Evolutionary conservation across 2,329 filamentous ascomycete genomes (phyloP), one percentile per base, ranked within the genome.

Genomic region (Pyricularia grisea): DNA sequence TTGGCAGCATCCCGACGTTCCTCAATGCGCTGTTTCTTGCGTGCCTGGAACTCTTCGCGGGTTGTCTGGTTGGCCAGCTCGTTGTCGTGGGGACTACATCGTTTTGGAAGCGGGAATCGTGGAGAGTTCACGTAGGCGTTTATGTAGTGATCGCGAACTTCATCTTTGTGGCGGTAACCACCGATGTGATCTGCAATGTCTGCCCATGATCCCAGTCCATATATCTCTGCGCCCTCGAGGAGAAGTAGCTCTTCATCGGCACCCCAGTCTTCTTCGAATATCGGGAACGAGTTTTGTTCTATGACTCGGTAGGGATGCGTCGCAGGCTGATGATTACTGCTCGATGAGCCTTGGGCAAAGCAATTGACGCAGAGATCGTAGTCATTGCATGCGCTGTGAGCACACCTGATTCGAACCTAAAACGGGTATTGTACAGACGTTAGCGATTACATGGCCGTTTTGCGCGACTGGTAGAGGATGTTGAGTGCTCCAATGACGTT

Each of bases 131-230:
- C 85, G 74, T 96, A 99, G 20, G 92, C 94, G 71, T 90, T 84
- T 72, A 95, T 87, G 78, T 99, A 99, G 78, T 99, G 95, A 73
- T 97, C 92, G 71, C 93, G 89, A 42, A 98, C 95, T 79, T 99
- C 95, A 74, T 98, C 94, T 77, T 97, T 98, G 72, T 90, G 90
- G 69, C 95, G 88, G 76, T 94, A 98, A 12, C 95, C 95, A 67
- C 95, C 95, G 74, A 99, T 98, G 78, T 99, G 95, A 78, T 99
- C 94, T 55, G 95, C 94, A 71, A 99, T 96, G 76, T 99, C 95
- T 58, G 94, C 93, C 94, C 95, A 99, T 27, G 94, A 98, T 3
- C 95, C 95, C 67, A 99, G 83, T 0, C 95, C 95, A 77, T 99
- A 99, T 70, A 93, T 97, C 79, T 99, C 95, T 12, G 93, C 93